Percentiles rank a stretch among this genome's conserved stretches.
phyloP scores from a whole-genome alignment of 306 rosid species.

The Castanea mollissima region DNA sequence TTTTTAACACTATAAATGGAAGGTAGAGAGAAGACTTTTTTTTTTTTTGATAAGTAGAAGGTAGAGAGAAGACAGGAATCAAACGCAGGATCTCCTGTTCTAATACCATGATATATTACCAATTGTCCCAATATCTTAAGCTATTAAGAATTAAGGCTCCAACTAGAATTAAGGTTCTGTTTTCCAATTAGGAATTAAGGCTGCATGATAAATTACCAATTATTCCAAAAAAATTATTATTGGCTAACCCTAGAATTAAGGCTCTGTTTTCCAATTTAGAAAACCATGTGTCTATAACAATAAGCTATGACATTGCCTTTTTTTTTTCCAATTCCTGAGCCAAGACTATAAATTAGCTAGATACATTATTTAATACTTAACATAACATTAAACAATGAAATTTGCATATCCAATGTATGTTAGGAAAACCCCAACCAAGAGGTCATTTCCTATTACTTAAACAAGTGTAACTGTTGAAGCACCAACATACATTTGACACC shows the following conservation, averaged over 20 bases:
- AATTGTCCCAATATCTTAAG: too few species aligned
- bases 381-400: not conserved
- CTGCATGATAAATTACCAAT: too few species aligned
- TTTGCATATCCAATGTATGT: not conserved
- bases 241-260: not conserved
- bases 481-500: slow-evolving; percentile 13
- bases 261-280: not conserved
- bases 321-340: not conserved
- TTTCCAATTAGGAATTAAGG: too few species aligned
- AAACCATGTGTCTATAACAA: not conserved
- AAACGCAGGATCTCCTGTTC: too few species aligned
- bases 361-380: not conserved
- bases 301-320: not conserved
- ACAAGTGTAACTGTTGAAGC: not conserved
- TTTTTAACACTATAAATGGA: too few species aligned
- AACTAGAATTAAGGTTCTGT: too few species aligned
- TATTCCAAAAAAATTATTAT: too few species aligned
- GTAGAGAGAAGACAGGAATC: too few species aligned
- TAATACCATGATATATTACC: too few species aligned
- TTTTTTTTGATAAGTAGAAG: too few species aligned
- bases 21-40: too few species aligned
- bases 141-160: too few species aligned
- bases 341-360: not conserved
- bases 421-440: not conserved
- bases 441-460: not conserved